These are phyloP conservation scores for barley (Hordeum vulgare) DNA, from an alignment of 176 grass and related monocot genomes.

Conservation along the genomic window MorexV3_pseudomolecules_assembly NC_058521.1:499793020-499793519, in stretches of 20 bases:
- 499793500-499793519: slow-evolving; percentile 1
- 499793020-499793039: slow-evolving; percentile 83
- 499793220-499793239: slow-evolving; percentile 61
- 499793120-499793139: slow-evolving; percentile 72
- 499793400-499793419: slow-evolving; percentile 28
- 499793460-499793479: background rate
- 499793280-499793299: slow-evolving; percentile 55
- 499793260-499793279: slow-evolving; percentile 70
- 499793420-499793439: background rate
- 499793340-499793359: slow-evolving; percentile 41
- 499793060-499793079: slow-evolving; percentile 84
- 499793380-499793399: slow-evolving; percentile 34
- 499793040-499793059: slow-evolving; percentile 79
- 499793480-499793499: background rate
- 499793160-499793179: slow-evolving; percentile 22
- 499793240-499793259: slow-evolving; percentile 52
- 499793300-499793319: slow-evolving; percentile 34
- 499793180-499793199: slow-evolving; percentile 12
- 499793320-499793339: slow-evolving; percentile 40
- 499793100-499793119: slow-evolving; percentile 86
- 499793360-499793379: slow-evolving; percentile 30
- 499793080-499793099: slow-evolving; percentile 98
- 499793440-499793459: background rate
- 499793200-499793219: slow-evolving; percentile 67
- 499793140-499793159: slow-evolving; percentile 44